Conservation (phyloP, 2,329 filamentous ascomycete genomes). For the Knoxdaviesia capensis region DNA sequence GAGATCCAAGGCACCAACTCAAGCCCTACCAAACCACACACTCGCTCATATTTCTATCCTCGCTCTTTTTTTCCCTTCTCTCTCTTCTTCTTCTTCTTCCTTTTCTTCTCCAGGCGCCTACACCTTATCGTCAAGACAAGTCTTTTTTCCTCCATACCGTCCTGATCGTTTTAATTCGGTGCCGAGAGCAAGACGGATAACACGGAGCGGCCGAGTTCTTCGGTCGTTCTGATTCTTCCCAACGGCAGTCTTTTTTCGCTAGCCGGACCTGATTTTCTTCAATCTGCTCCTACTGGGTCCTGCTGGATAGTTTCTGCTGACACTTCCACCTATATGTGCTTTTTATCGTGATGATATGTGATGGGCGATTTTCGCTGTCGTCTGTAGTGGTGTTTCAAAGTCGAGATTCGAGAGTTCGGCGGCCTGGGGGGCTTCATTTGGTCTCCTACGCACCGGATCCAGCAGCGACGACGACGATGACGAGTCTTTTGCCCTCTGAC, state of each 20-base stretch:
- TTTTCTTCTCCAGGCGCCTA: constrained; percentile 42
- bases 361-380: too few species aligned
- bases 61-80: constrained; percentile 7
- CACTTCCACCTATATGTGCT: constrained; percentile 22
- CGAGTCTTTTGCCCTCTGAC: too few species aligned
- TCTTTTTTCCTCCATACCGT: constrained; percentile 45
- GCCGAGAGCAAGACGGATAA: constrained; percentile 52
- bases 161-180: constrained; percentile 83
- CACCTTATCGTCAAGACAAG: constrained; percentile 91
- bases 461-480: too few species aligned
- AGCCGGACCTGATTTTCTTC: constrained; percentile 59
- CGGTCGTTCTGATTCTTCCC: too few species aligned
- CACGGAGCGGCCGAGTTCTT: too few species aligned
- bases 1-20: not conserved
- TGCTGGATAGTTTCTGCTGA: constrained; percentile 96
- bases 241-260: constrained; percentile 87
- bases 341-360: too few species aligned
- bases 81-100: constrained; percentile 14
- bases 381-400: too few species aligned
- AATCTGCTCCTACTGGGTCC: constrained; percentile 46
- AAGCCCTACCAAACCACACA: not conserved
- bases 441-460: too few species aligned
- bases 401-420: too few species aligned
- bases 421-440: too few species aligned
- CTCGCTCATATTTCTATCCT: not conserved